Evolutionary conservation across 768 basidiomycete genomes (phyloP).

Genomic region (Naganishia friedmannii): DNA sequence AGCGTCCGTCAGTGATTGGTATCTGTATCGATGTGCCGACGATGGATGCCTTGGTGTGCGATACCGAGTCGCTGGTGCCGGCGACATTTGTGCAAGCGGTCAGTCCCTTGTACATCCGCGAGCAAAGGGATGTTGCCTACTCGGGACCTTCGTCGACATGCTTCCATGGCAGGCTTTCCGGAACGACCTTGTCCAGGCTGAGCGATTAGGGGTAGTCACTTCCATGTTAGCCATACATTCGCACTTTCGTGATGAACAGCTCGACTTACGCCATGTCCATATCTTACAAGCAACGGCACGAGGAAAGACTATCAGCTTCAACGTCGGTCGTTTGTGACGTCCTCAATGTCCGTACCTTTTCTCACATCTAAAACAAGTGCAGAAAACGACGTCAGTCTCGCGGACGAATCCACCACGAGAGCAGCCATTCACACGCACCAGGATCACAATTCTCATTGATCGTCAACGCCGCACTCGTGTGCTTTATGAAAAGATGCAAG

Average conservation of each 20-base stretch:
- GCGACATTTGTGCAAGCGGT: not conserved
- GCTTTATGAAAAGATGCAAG: conserved; percentile 76
- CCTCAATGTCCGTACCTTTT: conserved; percentile 31
- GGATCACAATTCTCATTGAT: conserved; percentile 88
- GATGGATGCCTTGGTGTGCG: conserved; percentile 84
- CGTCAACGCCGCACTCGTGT: conserved; percentile 55
- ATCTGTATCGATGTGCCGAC: conserved; percentile 77
- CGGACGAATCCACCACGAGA: not conserved
- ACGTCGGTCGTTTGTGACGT: not conserved
- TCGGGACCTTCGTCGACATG: conserved; percentile 92
- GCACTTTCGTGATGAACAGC: not conserved
- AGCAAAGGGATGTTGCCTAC: conserved; percentile 55
- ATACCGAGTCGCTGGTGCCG: conserved; percentile 69
- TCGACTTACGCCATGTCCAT: conserved; percentile 75
- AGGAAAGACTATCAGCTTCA: not conserved
- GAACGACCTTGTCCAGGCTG: conserved; percentile 77
- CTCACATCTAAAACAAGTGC: conserved; percentile 37
- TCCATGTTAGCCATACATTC: not conserved
- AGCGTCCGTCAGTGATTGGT: conserved; percentile 71
- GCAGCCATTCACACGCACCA: conserved; percentile 55
- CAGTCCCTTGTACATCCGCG: not conserved
- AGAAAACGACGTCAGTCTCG: conserved; percentile 1
- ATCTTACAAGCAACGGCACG: conserved; percentile 56
- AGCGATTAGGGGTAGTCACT: not conserved
- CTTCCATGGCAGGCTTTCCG: conserved; percentile 73